These are phyloP conservation scores for Starmera dryadoides DNA, from an alignment of 805 yeast species.

Conservation along the genomic window DNA sequence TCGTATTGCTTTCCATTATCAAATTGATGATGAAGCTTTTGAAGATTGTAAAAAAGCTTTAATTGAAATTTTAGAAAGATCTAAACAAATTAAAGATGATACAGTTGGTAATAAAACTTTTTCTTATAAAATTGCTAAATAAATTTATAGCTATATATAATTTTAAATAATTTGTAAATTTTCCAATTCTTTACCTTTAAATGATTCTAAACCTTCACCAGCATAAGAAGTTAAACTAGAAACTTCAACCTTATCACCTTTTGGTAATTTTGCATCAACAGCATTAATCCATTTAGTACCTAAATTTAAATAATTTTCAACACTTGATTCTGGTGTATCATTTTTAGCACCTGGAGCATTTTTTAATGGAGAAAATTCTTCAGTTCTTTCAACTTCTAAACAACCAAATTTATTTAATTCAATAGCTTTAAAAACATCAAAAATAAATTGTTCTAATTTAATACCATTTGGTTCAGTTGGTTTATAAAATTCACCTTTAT, in stretches of 20 bases:
- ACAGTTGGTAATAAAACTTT: not conserved
- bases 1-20: slow-evolving; percentile 57
- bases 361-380: slow-evolving; percentile 91
- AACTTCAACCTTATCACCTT: slow-evolving; percentile 59
- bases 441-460: slow-evolving; percentile 93
- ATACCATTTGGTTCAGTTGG: slow-evolving; percentile 86
- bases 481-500: slow-evolving; percentile 37
- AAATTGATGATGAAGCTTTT: slow-evolving; percentile 12
- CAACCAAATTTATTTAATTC: slow-evolving; percentile 73
- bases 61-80: slow-evolving; percentile 29
- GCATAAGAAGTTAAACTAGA: slow-evolving; percentile 65
- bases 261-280: slow-evolving; percentile 58
- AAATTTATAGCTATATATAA: too few species aligned
- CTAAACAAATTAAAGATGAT: slow-evolving; percentile 1
- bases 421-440: slow-evolving; percentile 87
- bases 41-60: slow-evolving; percentile 23
- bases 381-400: slow-evolving; percentile 77
- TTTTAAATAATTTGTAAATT: slow-evolving; percentile 28
- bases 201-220: slow-evolving; percentile 63
- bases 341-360: slow-evolving; percentile 78
- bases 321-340: slow-evolving; percentile 83
- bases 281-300: slow-evolving; percentile 67
- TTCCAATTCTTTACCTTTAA: slow-evolving; percentile 38
- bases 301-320: slow-evolving; percentile 52
- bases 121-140: not conserved